Evolutionary conservation across 139 green algal species (phyloP).

Genomic region (Chlamydomonas sp.): DNA sequence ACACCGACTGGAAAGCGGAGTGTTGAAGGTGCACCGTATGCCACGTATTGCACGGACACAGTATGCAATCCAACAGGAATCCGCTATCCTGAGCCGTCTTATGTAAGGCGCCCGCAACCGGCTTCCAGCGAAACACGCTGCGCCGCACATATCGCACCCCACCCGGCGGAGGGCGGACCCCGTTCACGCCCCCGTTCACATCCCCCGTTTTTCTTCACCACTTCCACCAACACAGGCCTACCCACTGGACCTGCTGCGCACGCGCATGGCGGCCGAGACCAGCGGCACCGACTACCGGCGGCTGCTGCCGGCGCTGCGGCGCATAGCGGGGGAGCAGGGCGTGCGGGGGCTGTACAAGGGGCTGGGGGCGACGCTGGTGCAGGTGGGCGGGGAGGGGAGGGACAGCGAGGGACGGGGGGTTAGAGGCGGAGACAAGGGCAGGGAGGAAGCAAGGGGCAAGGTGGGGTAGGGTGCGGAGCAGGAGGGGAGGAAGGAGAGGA

Average conservation of each 20-base stretch:
- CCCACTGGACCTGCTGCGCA: constrained; percentile 95
- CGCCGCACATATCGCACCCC: no score
- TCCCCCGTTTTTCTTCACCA: background rate
- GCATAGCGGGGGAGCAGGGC: constrained; percentile 88
- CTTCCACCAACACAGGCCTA: constrained; percentile 70
- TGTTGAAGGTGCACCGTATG: no score
- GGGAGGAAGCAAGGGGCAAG: background rate
- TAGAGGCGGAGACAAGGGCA: background rate
- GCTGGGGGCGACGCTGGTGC: constrained; percentile 90
- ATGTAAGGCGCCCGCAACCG: no score
- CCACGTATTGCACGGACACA: no score
- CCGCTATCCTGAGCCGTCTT: no score
- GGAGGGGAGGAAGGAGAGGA: no score
- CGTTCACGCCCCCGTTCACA: background rate
- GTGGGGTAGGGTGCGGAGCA: no score
- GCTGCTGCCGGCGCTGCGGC: constrained; percentile 70
- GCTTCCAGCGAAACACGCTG: no score
- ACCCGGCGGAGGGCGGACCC: background rate
- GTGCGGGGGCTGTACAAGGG: constrained; percentile 90
- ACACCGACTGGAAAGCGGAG: no score
- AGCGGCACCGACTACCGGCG: constrained; percentile 71
- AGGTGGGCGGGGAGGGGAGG: constrained; percentile 54
- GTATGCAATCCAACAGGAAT: no score
- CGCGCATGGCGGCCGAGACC: constrained; percentile 82
- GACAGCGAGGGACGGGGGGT: background rate